Evolutionary conservation across 2,329 filamentous ascomycete genomes (phyloP), one percentile per base, ranked within the genome.

Genomic region (Fusarium anguioides): DNA sequence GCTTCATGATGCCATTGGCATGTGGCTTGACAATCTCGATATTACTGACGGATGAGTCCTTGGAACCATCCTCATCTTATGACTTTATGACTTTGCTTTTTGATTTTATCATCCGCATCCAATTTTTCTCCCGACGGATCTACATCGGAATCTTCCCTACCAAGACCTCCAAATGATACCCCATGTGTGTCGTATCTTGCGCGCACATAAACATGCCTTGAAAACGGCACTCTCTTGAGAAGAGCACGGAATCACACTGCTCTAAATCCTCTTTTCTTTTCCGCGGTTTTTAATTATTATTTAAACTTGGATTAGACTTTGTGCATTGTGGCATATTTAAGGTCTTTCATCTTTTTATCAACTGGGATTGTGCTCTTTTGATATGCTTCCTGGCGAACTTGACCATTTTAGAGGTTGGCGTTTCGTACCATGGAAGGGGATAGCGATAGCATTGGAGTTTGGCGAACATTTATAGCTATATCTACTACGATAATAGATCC

Each of bases 1-100:
- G 7, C 75, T 90, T 50, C 82, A 85, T 41, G 83, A 87, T 55
- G 87, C 87, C 4, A 84, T 89, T 23, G 78, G 82, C 50, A 76
- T 80, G 37, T 89, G 87, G 87, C 75, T 88, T 39, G 78, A 77
- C 24, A 79, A 77, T 50, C 76, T 86, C 9, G 84, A 86, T 50
- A 60, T 70, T 20, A 53, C 62, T n/a, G 72, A 74, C 23, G 59
- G 50, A 45, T 72, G 48, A 64, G 53, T 44, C 26, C 21, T 40
- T 14, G 40, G 23, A 40, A 31, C 41, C 37, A 58, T 57, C 55
- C 55, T 26, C 8, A 58, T 29, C 18, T 65, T 36, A 72, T 26
- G 64, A 72, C 41, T 67, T 62, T 37, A 73, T 41, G 67, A 73
- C 64, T 40, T 61, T 56, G 41, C 47, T 54, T 61, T 66, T 41